Evolutionary conservation across 2,329 filamentous ascomycete genomes (phyloP).

Genomic region (Camillea tinctor): DNA sequence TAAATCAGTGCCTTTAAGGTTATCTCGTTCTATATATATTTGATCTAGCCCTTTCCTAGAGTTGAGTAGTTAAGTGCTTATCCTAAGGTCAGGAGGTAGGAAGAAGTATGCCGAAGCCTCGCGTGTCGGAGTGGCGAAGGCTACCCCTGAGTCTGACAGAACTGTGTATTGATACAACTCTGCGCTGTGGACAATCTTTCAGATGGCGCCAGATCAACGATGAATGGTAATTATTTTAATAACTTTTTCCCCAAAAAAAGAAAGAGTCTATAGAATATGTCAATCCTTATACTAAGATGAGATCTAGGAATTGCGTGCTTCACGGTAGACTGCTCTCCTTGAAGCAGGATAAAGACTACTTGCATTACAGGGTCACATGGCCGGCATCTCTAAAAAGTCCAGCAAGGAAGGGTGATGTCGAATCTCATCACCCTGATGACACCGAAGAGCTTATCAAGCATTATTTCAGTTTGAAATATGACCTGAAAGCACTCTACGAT

Average conservation of each 20-base stretch:
- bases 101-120: conserved; percentile 39
- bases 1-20: too few species aligned
- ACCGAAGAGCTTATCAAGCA: conserved; percentile 72
- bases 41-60: too few species aligned
- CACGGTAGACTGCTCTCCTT: conserved; percentile 82
- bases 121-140: conserved; percentile 79
- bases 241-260: not conserved
- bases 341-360: conserved; percentile 73
- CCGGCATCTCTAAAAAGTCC: conserved; percentile 42
- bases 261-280: too few species aligned
- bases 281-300: not conserved
- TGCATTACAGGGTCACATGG: conserved; percentile 78
- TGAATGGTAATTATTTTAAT: conserved; percentile 64
- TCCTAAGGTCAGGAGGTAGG: not conserved
- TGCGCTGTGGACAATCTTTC: conserved; percentile 95
- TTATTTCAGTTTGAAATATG: conserved; percentile 84
- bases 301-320: conserved; percentile 72
- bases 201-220: conserved; percentile 85
- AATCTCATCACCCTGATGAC: conserved; percentile 59
- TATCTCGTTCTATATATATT: too few species aligned
- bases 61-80: too few species aligned
- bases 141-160: conserved; percentile 80
- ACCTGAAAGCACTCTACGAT: conserved; percentile 73
- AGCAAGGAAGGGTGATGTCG: conserved; percentile 21
- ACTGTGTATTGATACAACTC: conserved; percentile 88